Base-by-base conservation (phyloP, 805 yeast species). In the Metschnikowia henanensis region DNA sequence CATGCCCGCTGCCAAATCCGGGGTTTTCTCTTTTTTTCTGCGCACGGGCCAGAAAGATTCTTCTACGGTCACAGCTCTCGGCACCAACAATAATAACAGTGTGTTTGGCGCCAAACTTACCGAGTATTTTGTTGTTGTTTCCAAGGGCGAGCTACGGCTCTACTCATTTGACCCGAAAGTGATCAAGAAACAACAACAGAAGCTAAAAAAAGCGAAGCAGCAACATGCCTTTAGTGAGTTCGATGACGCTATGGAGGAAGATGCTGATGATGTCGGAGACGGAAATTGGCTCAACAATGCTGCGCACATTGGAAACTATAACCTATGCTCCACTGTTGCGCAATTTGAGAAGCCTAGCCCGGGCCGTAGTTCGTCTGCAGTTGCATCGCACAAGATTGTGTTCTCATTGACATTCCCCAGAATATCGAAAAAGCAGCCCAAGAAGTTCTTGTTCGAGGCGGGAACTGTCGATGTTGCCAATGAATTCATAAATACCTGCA, bases 241-340 rank as follows among this genome's bases (percentile, higher is more conserved):
- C 19, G 55, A 52, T 4, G 57, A 57, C 10, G 20, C 19, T 15
- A 12, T 28, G 16, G 30, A n/a, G n/a, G n/a, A 50, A 17, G 71
- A 66, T 10, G 55, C 45, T 4, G 56, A 54, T 10, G 57, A 55
- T 17, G 57, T 76, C 6, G 84, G 84, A 18, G 85, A 80, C 49
- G 88, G 88, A 21, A 82, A 81, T 59, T 83, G 88, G 88, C 69
- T 80, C 64, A 78, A 77, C 50, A 78, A 72, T 53, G 87, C 88
- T n/a, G 76, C 73, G 21, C 72, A 79, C 45, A 64, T 79, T 8
- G 85, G 82, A 5, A 66, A 72, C 37, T 73, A 75, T 50, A 74
- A 72, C 49, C 63, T 79, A 35, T 75, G 80, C 56, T 75, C 79
- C 37, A 77, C 78, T 22, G 75, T 62, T 55, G 83, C 80, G 31